These are phyloP conservation scores for Guyanaporus albipodus DNA, from an alignment of 768 basidiomycete species.

Conservation along the genomic window DNA sequence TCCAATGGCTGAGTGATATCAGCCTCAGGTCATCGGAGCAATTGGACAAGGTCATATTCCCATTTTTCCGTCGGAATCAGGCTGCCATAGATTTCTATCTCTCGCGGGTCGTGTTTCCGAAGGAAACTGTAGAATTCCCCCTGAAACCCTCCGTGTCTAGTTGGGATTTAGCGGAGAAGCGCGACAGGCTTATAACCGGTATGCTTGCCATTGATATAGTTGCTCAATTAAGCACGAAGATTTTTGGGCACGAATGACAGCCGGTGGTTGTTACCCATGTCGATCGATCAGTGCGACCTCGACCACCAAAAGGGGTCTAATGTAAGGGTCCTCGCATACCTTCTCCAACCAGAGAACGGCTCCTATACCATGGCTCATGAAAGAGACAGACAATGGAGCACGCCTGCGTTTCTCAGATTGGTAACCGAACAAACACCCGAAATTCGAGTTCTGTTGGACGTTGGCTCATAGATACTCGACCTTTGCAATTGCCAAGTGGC, in stretches of 20 bases:
- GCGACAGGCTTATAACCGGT: constrained; percentile 4
- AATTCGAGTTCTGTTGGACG: background rate
- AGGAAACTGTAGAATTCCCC: constrained; percentile 27
- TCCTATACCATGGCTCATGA: constrained; percentile 6
- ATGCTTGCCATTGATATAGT: background rate
- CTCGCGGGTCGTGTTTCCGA: constrained; percentile 32
- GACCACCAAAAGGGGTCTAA: constrained; percentile 36
- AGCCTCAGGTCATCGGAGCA: constrained; percentile 8
- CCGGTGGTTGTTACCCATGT: constrained; percentile 33
- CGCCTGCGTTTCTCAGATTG: background rate
- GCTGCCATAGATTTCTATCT: constrained; percentile 13
- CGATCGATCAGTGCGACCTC: constrained; percentile 27
- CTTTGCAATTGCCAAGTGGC: constrained; percentile 39
- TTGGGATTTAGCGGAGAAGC: constrained; percentile 34
- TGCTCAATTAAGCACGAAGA: constrained; percentile 10
- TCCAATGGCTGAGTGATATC: background rate
- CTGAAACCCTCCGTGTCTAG: constrained; percentile 25
- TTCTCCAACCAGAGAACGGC: constrained; percentile 18
- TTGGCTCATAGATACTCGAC: constrained; percentile 52
- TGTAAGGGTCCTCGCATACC: constrained; percentile 32
- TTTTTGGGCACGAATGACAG: constrained; percentile 39
- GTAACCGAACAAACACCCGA: background rate
- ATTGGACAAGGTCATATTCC: constrained; percentile 3
- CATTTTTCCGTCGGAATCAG: constrained; percentile 1
- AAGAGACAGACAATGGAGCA: background rate